phyloP scores from a whole-genome alignment of 345 rosid genomes.

The Isatis tinctoria region DNA sequence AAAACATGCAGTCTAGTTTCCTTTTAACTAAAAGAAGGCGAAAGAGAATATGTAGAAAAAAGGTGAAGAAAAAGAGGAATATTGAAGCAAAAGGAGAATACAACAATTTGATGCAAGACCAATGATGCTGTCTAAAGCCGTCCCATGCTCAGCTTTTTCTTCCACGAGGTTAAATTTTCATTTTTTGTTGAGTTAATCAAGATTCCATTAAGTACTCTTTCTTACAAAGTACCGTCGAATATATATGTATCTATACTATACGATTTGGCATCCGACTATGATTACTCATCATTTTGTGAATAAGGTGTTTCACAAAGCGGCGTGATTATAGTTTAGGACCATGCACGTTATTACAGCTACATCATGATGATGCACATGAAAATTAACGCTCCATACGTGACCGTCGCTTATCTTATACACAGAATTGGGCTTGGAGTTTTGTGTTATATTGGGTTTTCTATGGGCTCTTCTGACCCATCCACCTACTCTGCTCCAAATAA shows the following conservation, averaged over 20 bases:
- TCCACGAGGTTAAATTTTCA: slow-evolving; percentile 5
- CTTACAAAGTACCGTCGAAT: not conserved
- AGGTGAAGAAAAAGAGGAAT: slow-evolving; percentile 27
- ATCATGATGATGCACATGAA: slow-evolving; percentile 18
- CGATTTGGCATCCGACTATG: slow-evolving; percentile 11
- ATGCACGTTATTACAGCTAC: slow-evolving; percentile 13
- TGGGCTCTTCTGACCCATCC: not conserved
- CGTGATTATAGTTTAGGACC: slow-evolving; percentile 15
- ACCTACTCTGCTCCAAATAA: not conserved
- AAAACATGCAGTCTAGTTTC: not conserved
- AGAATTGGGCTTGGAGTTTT: not conserved
- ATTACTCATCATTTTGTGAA: slow-evolving; percentile 19
- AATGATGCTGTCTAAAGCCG: slow-evolving; percentile 36
- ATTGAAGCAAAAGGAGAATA: slow-evolving; percentile 20
- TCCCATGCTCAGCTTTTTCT: slow-evolving; percentile 34
- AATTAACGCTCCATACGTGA: slow-evolving; percentile 12
- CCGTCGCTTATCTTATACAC: not conserved
- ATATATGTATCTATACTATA: not conserved
- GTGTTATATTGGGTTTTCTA: not conserved
- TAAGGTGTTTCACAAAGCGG: slow-evolving; percentile 20
- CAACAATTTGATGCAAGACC: slow-evolving; percentile 30
- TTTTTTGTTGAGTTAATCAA: not conserved
- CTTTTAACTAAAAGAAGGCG: slow-evolving; percentile 14
- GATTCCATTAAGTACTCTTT: not conserved
- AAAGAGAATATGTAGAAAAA: slow-evolving; percentile 17